Evolutionary conservation across 441 rosid species (phyloP), one percentile per base, ranked within the genome.

Genomic region (Arabidopsis hybrid): DNA sequence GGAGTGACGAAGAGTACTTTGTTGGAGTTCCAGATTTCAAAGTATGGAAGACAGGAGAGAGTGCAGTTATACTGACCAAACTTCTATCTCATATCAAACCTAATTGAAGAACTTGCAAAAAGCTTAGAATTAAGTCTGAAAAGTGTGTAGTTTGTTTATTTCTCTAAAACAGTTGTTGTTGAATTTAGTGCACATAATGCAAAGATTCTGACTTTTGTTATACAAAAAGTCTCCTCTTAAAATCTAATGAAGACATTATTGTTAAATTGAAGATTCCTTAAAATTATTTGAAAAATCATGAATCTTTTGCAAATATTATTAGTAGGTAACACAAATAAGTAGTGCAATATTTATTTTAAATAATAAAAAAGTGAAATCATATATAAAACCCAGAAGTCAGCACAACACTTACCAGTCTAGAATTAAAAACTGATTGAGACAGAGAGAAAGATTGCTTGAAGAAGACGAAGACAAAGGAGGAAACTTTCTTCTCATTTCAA

Each of bases 31-130:
- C 36, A 40, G 80, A 8, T 79, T 94, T 94, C 80, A 88, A 82
- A 89, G 84, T 91, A 35, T 94, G 96, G 97, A 85, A 59, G 85
- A 52, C 35, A 1, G 93, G 90, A 26, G 82, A 86, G 78, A 80
- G 73, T 74, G 91, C 88, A 64, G 85, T 82, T 31, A 36, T 82
- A 46, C 60, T 94, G 73, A 60, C 52, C n/a, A 83, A 82, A 16
- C 52, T 87, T 55, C 75, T 90, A 39, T 1, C 38, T 31, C 52
- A 16, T 17, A 2, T 66, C 60, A 40, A 18, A 12, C 7, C 7
- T 49, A 38, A 10, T 32, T 32, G 29, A 45, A 65, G 50, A 40
- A 21, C 9, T 46, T 62, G 8, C 29, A 10, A 8, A 40, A 32
- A 21, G 11, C 29, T 53, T 8, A 26, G 49, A 32, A 16, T 9